phyloP scores from a whole-genome alignment of 768 basidiomycete species.

The Mycena albidolilacea region DNA sequence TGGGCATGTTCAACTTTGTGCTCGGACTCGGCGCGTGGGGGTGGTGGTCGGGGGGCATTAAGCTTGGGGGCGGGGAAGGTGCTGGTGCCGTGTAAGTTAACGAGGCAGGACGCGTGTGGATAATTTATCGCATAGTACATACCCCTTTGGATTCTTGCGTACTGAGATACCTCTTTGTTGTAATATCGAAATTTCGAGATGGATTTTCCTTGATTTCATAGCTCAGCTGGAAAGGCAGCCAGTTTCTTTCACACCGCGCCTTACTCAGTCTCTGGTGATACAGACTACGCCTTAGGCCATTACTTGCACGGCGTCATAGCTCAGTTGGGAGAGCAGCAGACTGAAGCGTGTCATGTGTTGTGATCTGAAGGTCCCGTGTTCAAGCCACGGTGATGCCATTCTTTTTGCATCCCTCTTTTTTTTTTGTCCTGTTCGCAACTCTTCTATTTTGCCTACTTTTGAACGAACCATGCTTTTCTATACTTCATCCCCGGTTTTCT shows the following conservation, averaged over 20 bases:
- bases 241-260: no score
- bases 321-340: no score
- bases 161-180: background rate
- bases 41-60: conserved; percentile 60
- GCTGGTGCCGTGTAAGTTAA: background rate
- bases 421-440: background rate
- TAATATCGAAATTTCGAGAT: background rate
- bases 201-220: background rate
- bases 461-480: no score
- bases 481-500: no score
- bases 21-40: conserved; percentile 77
- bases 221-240: background rate
- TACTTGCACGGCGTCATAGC: no score
- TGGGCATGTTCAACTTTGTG: conserved; percentile 82
- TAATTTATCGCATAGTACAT: background rate
- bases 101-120: background rate
- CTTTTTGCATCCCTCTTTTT: background rate
- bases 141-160: background rate
- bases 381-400: background rate
- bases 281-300: no score
- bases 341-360: no score
- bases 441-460: no score
- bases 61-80: background rate
- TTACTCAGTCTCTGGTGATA: no score
- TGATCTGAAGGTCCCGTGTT: background rate